A percentile compares a stretch with the other conserved stretches of the same genome.
Evolutionary conservation across 208 protist genomes (phyloP).

Genomic region (Acanthamoeba triangularis): DNA sequence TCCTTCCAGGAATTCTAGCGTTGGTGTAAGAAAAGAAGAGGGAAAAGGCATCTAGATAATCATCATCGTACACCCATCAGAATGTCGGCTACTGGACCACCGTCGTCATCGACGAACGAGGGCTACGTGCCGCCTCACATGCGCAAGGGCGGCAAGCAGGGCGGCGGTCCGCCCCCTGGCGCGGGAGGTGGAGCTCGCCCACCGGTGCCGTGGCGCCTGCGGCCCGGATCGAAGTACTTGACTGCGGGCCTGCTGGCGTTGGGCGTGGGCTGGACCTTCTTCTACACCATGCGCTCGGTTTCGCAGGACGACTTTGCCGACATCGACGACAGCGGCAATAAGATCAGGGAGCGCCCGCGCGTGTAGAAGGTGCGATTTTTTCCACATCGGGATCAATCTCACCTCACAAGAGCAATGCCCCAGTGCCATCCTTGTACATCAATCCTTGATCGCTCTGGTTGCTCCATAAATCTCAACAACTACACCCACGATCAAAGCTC

Average conservation of each 20-base stretch:
- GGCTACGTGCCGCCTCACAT: conserved; percentile 49
- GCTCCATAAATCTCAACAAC: too few relatives aligned
- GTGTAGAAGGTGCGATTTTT: background rate
- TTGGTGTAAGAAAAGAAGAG: background rate
- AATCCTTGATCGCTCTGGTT: too few relatives aligned
- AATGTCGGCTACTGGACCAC: background rate
- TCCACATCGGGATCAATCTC: background rate
- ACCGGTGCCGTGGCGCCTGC: conserved; percentile 18
- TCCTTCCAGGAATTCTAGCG: too few relatives aligned
- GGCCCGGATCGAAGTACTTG: background rate
- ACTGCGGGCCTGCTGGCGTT: background rate
- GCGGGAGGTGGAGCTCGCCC: background rate
- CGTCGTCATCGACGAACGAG: background rate
- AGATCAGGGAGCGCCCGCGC: background rate
- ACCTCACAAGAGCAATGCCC: background rate
- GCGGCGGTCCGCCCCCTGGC: background rate
- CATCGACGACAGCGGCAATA: conserved; percentile 63
- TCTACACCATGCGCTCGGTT: conserved; percentile 63
- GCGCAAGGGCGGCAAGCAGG: background rate
- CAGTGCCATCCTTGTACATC: too few relatives aligned
- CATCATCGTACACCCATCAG: background rate
- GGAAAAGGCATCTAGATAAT: background rate
- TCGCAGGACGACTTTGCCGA: conserved; percentile 46
- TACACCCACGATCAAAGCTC: too few relatives aligned
- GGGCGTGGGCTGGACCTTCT: conserved; percentile 23